These are phyloP conservation scores for Brasilioporus rufonigricans DNA, from an alignment of 768 basidiomycete species.

Conservation along the genomic window DNA sequence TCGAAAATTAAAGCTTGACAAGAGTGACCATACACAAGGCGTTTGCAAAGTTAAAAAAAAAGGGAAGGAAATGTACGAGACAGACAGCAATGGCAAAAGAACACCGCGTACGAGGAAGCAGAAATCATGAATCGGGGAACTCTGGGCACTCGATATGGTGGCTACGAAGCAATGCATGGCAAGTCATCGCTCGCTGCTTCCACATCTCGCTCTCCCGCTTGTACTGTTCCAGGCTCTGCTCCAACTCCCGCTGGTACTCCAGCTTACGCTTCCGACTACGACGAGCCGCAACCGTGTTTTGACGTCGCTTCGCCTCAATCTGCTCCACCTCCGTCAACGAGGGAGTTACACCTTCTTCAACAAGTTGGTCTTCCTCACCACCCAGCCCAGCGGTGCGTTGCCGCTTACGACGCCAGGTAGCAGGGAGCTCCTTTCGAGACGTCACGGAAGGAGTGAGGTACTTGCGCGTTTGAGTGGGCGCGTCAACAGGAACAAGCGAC, in stretches of 20 bases:
- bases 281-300: constrained; percentile 85
- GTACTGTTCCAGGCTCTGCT: constrained; percentile 51
- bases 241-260: constrained; percentile 63
- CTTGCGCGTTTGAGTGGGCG: constrained; percentile 77
- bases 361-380: constrained; percentile 45
- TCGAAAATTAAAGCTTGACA: constrained; percentile 37
- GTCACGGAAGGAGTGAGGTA: constrained; percentile 73
- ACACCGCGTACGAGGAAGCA: not conserved
- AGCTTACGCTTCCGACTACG: constrained; percentile 74
- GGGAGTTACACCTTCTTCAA: constrained; percentile 29
- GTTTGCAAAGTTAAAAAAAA: constrained; percentile 12
- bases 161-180: constrained; percentile 51
- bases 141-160: constrained; percentile 59
- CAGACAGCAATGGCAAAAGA: constrained; percentile 2
- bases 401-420: constrained; percentile 67
- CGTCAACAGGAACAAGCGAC: constrained; percentile 64
- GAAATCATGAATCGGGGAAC: constrained; percentile 34
- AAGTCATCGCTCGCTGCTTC: constrained; percentile 51
- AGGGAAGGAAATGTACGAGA: not conserved
- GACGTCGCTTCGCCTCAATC: constrained; percentile 74
- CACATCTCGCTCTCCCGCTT: constrained; percentile 61
- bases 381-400: constrained; percentile 45
- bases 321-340: constrained; percentile 59
- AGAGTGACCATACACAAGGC: too few relatives aligned
- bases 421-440: constrained; percentile 76